Evolutionary conservation across 2,329 filamentous ascomycete genomes (phyloP), one percentile per base, ranked within the genome.

Genomic region (Teratosphaeria zuluensis): DNA sequence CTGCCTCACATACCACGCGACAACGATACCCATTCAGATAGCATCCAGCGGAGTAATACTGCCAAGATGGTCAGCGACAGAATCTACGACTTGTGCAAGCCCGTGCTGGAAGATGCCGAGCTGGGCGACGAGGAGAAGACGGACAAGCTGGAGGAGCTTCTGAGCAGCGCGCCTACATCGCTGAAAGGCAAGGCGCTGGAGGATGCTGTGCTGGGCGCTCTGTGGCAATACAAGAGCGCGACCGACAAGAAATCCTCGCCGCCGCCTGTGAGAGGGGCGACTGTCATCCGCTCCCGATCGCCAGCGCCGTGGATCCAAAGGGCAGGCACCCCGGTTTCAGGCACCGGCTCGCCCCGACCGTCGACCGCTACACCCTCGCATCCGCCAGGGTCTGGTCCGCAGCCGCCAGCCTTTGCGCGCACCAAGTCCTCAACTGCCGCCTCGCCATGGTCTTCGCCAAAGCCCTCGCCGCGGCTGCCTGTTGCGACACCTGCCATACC

Each of bases 61-160:
- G 59, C 63, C 75, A 81, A 62, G 72, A 96, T 97, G 92, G 86
- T 96, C 63, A 89, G 92, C 68, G 92, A 97, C 80, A 86, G 92
- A 67, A 85, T 92, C 58, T 95, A 95, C 78, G 91, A 96, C 68
- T 83, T 94, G 69, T 96, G 91, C 74, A 84, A 95, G 72, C 89
- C 90, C 56, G 84, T 96, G 70, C 83, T 99, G 64, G 86, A 94
- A 77, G 87, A 96, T 75, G 77, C 84, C 59, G 80, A 81, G 58
- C 80, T 96, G 62, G 90, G 95, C 68, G 94, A 97, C 63, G 94
- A 99, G 75, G 92, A 96, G 70, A 95, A 94, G 80, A 92, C 89
- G 54, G 92, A 97, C 75, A 89, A 84, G 75, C 80, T 96, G 56
- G 92, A 96, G 76, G 88, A 91, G 65, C 80, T 96, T 56, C 80